phyloP scores from a whole-genome alignment of 2,329 filamentous ascomycete species.

The Exophiala bonariae region DNA sequence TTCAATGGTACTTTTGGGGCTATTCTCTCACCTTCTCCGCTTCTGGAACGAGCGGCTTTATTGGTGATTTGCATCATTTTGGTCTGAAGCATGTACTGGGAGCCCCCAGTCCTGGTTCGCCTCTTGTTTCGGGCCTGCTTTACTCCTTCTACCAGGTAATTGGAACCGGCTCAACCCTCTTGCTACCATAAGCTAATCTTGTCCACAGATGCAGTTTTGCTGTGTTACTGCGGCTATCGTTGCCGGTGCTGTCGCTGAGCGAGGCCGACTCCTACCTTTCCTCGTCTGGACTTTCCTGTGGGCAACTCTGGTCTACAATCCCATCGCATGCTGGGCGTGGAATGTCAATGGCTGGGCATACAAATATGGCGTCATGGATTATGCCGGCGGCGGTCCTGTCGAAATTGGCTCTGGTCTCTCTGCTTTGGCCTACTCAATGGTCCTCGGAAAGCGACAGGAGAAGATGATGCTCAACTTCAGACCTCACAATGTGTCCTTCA shows the following conservation, averaged over 20 bases:
- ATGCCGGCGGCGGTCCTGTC: constrained; percentile 93
- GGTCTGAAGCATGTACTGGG: constrained; percentile 83
- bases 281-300: constrained; percentile 97
- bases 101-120: constrained; percentile 81
- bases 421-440: constrained; percentile 91
- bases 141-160: constrained; percentile 92
- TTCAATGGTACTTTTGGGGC: constrained; percentile 99
- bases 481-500: constrained; percentile 96
- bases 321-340: constrained; percentile 95
- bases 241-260: constrained; percentile 88
- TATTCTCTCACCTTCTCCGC: constrained; percentile 91
- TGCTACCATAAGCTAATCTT: neutral
- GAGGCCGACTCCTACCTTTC: constrained; percentile 85
- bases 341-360: constrained; percentile 91
- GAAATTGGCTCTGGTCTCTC: constrained; percentile 94
- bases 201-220: constrained; percentile 86
- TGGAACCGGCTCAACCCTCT: constrained; percentile 21
- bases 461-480: constrained; percentile 99
- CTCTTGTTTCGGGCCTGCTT: constrained; percentile 82
- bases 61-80: constrained; percentile 86
- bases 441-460: constrained; percentile 93
- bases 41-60: constrained; percentile 81
- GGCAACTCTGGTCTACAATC: constrained; percentile 97
- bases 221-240: constrained; percentile 89
- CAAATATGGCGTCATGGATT: constrained; percentile 90